These are phyloP conservation scores for Calycina herbarum DNA, from an alignment of 2,329 filamentous ascomycete genomes.

Conservation along the genomic window DNA sequence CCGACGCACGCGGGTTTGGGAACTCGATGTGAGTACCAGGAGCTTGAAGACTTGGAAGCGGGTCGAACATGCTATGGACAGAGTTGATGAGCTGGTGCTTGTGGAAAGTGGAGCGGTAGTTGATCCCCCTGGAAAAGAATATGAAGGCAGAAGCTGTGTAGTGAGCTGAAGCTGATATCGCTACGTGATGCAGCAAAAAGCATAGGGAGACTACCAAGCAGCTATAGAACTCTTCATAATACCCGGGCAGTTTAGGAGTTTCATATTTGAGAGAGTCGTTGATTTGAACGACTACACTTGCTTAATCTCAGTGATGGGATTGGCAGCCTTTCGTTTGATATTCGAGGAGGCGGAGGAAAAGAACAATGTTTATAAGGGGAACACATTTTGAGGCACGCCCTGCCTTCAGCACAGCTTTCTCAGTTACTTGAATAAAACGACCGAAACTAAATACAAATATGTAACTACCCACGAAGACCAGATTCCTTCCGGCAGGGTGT, in stretches of 20 bases:
- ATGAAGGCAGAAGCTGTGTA: constrained; percentile 30
- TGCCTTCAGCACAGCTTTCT: constrained; percentile 9
- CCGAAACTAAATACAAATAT: constrained; percentile 17
- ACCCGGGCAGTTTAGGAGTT: constrained; percentile 15
- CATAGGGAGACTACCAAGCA: constrained; percentile 18
- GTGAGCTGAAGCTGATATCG: constrained; percentile 30
- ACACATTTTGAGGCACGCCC: too few relatives aligned
- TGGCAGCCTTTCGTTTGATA: background rate
- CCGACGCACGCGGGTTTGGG: constrained; percentile 80
- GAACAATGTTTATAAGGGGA: constrained; percentile 12
- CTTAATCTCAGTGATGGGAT: constrained; percentile 16
- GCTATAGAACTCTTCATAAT: constrained; percentile 19
- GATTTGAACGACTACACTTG: constrained; percentile 16
- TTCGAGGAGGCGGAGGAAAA: constrained; percentile 16
- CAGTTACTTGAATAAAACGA: constrained; percentile 12
- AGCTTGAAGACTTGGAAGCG: constrained; percentile 84
- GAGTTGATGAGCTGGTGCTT: constrained; percentile 59
- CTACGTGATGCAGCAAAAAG: constrained; percentile 16
- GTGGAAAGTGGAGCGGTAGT: constrained; percentile 30
- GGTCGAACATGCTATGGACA: constrained; percentile 62
- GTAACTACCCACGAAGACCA: constrained; percentile 12
- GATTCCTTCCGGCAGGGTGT: too few relatives aligned
- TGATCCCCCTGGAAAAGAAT: constrained; percentile 26
- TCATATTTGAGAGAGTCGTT: constrained; percentile 16
- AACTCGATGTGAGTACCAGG: constrained; percentile 81